A percentile compares a stretch with the other conserved stretches of the same genome.
Conservation (phyloP, 73 alveolate species). For the Paramecium sexaurelia region DNA sequence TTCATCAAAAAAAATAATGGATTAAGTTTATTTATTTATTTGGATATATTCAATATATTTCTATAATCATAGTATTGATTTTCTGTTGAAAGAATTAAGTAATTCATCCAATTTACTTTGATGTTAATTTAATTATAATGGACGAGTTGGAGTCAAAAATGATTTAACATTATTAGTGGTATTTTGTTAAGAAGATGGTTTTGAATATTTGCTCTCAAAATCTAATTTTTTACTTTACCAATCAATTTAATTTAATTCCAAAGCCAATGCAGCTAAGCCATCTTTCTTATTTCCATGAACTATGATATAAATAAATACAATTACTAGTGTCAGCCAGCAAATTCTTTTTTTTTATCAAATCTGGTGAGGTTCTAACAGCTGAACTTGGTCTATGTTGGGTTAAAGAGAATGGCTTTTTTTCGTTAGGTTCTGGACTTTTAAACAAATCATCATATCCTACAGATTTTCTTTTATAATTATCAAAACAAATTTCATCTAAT, state of each 20-base stretch:
- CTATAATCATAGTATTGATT: conserved; percentile 1
- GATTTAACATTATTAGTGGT: background rate
- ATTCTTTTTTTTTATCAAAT: background rate
- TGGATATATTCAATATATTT: background rate
- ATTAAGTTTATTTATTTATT: background rate
- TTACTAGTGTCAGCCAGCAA: background rate
- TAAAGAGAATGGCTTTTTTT: background rate
- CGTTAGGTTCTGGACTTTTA: background rate
- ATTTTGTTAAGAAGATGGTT: background rate
- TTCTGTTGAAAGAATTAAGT: conserved; percentile 9
- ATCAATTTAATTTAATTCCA: background rate
- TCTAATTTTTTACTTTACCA: background rate
- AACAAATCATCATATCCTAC: background rate
- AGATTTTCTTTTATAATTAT: background rate
- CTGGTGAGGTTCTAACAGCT: background rate
- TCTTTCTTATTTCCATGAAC: conserved; percentile 36
- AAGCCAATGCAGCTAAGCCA: background rate
- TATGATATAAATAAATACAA: background rate
- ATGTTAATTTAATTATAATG: background rate
- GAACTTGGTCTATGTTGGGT: background rate
- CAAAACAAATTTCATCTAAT: conserved; percentile 6
- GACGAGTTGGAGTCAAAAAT: background rate
- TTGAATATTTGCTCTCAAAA: conserved; percentile 14
- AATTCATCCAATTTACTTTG: conserved; percentile 40
- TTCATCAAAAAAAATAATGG: background rate